A percentile compares a stretch with the other conserved stretches of the same genome.
Evolutionary conservation across 2,329 filamentous ascomycete genomes (phyloP).

Genomic region (Ophiocordyceps camponoti-leonardi): DNA sequence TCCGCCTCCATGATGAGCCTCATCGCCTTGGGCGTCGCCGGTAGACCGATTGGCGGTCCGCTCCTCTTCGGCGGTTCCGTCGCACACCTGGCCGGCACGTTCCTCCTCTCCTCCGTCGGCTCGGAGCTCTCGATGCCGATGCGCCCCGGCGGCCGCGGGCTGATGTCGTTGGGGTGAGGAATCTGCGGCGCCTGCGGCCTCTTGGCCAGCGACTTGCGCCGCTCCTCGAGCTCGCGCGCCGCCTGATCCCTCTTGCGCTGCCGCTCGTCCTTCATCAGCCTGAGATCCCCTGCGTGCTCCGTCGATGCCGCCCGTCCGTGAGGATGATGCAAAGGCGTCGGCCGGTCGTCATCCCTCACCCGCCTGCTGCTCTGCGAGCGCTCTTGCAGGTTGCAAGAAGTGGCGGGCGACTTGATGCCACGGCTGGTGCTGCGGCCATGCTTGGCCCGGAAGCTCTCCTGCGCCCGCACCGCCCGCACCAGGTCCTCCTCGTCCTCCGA

Average conservation of each 20-base stretch:
- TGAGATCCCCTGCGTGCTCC: slow-evolving; percentile 35
- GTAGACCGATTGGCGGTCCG: slow-evolving; percentile 54
- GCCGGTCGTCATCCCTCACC: slow-evolving; percentile 12
- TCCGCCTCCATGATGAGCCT: slow-evolving; percentile 54
- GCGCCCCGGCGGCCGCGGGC: slow-evolving; percentile 7
- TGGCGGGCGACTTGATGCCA: slow-evolving; percentile 17
- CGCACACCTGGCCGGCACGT: slow-evolving; percentile 42
- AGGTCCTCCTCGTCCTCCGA: slow-evolving; percentile 52
- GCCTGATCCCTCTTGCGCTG: slow-evolving; percentile 55
- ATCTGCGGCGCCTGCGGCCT: slow-evolving; percentile 67
- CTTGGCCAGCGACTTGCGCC: slow-evolving; percentile 66
- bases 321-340: slow-evolving; percentile 13
- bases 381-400: slow-evolving; percentile 14
- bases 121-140: slow-evolving; percentile 24
- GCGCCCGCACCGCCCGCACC: slow-evolving; percentile 31
- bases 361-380: slow-evolving; percentile 21
- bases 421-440: slow-evolving; percentile 35
- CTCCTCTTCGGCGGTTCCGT: slow-evolving; percentile 39
- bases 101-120: slow-evolving; percentile 20
- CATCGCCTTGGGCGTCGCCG: slow-evolving; percentile 85
- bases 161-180: slow-evolving; percentile 48
- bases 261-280: slow-evolving; percentile 39
- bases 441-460: slow-evolving; percentile 37
- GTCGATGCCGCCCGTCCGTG: slow-evolving; percentile 22
- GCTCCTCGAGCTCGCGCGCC: slow-evolving; percentile 74